Evolutionary conservation across 176 grass and related monocot species (phyloP), one percentile per base, ranked within the genome.

Genomic region (Phoenix dactylifera): DNA sequence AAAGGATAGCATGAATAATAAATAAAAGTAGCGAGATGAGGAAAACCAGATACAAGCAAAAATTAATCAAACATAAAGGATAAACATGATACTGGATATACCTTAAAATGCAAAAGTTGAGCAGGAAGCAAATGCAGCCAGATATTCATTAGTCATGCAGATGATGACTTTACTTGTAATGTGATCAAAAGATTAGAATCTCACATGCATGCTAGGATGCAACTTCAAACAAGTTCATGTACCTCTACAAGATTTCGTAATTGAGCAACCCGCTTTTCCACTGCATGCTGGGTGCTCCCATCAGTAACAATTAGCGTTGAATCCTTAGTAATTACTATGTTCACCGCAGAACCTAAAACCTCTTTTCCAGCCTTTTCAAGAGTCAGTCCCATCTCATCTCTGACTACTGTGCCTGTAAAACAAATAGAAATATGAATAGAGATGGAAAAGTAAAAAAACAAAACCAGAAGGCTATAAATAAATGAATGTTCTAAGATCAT

Each of bases 281-380:
- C 75, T 20, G 53, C 78, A 48, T 63, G 67, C 56, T 60, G 74
- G 39, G 72, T 96, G 53, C 71, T 96, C 69, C 83, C 83, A 59
- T 90, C 72, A 20, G 86, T 84, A 82, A 90, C 77, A 77, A 96
- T 87, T 24, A 96, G 54, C 18, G 91, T 96, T 49, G 86, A 96
- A 65, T 90, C 83, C 66, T 96, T 96, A 51, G 60, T 73, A 62
- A 96, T 74, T 57, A 85, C 62, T 30, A 96, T 80, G 63, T 90
- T 96, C 49, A 25, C 63, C 79, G 91, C 86, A 77, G 52, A 84
- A 67, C 91, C 91, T 24, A 95, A 70, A 32, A 89, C 76, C 74
- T 95, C 86, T 81, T 81, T 95, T 55, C 86, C 73, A 68, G 60
- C 80, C 61, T 78, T 84, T 68, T 84, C 86, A 55, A 96, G 77